phyloP scores from a whole-genome alignment of 768 basidiomycete genomes.

The Leccinellum luteum region DNA sequence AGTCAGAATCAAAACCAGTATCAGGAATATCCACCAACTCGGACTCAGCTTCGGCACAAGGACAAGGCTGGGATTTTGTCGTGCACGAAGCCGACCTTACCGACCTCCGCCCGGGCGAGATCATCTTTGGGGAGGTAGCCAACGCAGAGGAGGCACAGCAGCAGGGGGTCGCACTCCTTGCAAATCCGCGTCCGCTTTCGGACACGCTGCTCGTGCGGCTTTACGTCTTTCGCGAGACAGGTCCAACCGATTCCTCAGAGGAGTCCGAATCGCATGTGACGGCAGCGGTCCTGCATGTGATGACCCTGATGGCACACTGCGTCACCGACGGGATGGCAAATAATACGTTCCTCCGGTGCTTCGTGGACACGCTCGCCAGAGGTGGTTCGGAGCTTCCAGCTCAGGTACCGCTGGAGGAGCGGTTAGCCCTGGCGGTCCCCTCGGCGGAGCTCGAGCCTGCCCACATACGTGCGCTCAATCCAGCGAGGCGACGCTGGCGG shows the following conservation, averaged over 20 bases:
- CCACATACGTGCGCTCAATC: slow-evolving; percentile 25
- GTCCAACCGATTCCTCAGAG: not conserved
- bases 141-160: slow-evolving; percentile 35
- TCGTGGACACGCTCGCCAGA: slow-evolving; percentile 41
- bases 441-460: slow-evolving; percentile 38
- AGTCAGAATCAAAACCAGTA: not conserved
- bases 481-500: slow-evolving; percentile 44
- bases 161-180: slow-evolving; percentile 28
- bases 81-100: slow-evolving; percentile 39
- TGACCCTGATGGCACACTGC: slow-evolving; percentile 45
- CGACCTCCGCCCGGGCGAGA: slow-evolving; percentile 35
- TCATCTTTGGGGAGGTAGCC: slow-evolving; percentile 33
- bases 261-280: slow-evolving; percentile 23
- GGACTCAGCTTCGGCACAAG: not conserved
- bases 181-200: slow-evolving; percentile 40
- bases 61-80: slow-evolving; percentile 31
- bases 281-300: slow-evolving; percentile 37
- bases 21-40: not conserved
- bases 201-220: slow-evolving; percentile 41
- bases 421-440: slow-evolving; percentile 41
- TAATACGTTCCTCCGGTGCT: slow-evolving; percentile 39
- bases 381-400: not conserved
- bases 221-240: slow-evolving; percentile 37
- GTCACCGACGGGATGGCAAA: slow-evolving; percentile 51
- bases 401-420: slow-evolving; percentile 32